Evolutionary conservation across 495 filamentous ascomycete species (phyloP).

Genomic region (Penicillium desertorum): DNA sequence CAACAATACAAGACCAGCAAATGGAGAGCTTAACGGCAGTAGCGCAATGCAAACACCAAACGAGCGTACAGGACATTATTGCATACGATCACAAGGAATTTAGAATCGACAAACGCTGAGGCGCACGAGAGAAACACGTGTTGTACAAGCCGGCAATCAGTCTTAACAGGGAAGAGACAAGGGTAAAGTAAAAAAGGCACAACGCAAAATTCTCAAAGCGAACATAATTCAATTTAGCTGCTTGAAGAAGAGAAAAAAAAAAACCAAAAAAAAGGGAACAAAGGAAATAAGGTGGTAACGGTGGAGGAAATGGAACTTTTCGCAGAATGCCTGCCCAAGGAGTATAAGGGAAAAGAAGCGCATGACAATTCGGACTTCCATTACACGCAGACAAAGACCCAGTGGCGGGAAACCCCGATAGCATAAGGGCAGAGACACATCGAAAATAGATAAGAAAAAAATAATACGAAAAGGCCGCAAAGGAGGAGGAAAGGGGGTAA

Average conservation of each 20-base stretch:
- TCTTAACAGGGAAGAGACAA: conserved; percentile 29
- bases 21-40: conserved; percentile 12
- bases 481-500: conserved; percentile 13
- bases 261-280: conserved; percentile 37
- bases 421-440: conserved; percentile 23
- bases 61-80: conserved; percentile 12
- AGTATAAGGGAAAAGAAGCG: conserved; percentile 41
- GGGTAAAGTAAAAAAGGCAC: conserved; percentile 27
- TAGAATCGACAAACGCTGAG: conserved; percentile 26
- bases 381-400: conserved; percentile 42
- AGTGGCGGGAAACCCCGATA: conserved; percentile 29
- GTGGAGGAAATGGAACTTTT: conserved; percentile 46
- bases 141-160: conserved; percentile 29
- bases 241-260: conserved; percentile 38
- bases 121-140: conserved; percentile 27
- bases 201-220: conserved; percentile 38
- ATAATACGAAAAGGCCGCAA: conserved; percentile 18
- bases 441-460: conserved; percentile 19
- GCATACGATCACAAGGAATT: conserved; percentile 14
- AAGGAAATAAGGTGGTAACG: conserved; percentile 29
- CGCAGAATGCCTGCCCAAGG: conserved; percentile 52
- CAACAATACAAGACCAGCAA: conserved; percentile 8
- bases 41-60: conserved; percentile 22
- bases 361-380: conserved; percentile 39
- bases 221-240: conserved; percentile 49